Evolutionary conservation across 2,329 filamentous ascomycete genomes (phyloP).

Genomic region (Ophiostoma sp.): DNA sequence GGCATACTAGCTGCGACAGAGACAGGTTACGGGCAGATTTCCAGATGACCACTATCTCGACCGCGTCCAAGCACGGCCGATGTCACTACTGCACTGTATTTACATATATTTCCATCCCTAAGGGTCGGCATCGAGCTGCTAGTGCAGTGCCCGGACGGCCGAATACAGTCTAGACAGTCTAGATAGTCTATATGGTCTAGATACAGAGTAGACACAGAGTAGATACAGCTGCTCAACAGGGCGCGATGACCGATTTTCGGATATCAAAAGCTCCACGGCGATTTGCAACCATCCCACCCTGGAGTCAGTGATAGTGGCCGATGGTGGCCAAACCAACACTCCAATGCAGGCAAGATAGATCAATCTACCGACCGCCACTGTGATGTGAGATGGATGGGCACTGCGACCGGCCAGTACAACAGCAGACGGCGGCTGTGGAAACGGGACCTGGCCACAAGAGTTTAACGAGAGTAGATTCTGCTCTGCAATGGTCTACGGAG

Average conservation of each 20-base stretch:
- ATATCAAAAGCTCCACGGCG: conserved; percentile 15
- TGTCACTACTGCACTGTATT: conserved; percentile 4
- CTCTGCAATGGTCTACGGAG: no score
- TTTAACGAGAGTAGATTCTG: not conserved
- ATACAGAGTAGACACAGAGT: no score
- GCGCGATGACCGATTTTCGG: not conserved
- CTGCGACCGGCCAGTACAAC: not conserved
- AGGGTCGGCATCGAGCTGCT: not conserved
- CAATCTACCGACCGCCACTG: not conserved
- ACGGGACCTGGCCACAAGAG: not conserved
- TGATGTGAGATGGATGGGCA: not conserved
- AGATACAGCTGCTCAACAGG: not conserved
- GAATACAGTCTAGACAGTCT: no score
- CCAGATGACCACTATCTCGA: not conserved
- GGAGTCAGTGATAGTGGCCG: not conserved
- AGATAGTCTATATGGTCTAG: no score
- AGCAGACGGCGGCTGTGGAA: not conserved
- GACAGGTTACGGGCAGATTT: not conserved
- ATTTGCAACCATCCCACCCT: conserved; percentile 10
- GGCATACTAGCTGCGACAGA: not conserved
- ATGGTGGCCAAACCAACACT: not conserved
- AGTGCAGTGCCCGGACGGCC: not conserved
- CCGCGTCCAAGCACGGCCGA: not conserved
- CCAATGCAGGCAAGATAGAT: not conserved
- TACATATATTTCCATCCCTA: not conserved